Conservation (phyloP, 1,284 basidiomycete species). For the Apiotrichum sp. region DNA sequence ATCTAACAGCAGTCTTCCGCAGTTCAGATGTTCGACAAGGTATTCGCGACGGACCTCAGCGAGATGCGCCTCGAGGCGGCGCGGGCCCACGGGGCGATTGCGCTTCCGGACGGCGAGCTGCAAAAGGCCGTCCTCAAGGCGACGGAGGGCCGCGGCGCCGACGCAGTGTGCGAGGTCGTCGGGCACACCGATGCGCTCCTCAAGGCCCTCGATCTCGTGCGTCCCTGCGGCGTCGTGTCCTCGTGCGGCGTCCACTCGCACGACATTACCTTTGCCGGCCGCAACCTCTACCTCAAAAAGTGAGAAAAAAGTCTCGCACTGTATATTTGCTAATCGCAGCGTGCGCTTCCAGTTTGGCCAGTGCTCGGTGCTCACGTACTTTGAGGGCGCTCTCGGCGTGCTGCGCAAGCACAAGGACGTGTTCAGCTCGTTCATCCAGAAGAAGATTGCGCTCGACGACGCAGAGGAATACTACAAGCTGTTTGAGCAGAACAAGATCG, state of each 20-base stretch:
- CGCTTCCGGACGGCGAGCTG: conserved; percentile 29
- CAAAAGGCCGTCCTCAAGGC: conserved; percentile 22
- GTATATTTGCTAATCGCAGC: background rate
- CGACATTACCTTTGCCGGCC: conserved; percentile 35
- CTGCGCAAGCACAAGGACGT: conserved; percentile 47
- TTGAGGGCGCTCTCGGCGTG: conserved; percentile 65
- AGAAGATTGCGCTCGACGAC: conserved; percentile 34
- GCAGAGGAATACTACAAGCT: conserved; percentile 41
- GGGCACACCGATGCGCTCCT: conserved; percentile 65
- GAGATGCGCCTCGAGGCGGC: conserved; percentile 23
- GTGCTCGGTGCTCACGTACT: conserved; percentile 76
- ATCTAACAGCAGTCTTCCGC: conserved; percentile 29
- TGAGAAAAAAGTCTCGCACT: background rate
- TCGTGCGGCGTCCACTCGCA: conserved; percentile 62
- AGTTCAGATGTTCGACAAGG: conserved; percentile 38
- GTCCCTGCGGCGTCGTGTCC: conserved; percentile 70
- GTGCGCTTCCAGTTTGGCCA: conserved; percentile 54
- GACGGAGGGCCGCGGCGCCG: conserved; percentile 47
- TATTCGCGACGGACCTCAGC: conserved; percentile 33
- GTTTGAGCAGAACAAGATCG: conserved; percentile 40
- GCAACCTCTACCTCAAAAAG: conserved; percentile 67
- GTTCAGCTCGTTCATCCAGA: conserved; percentile 38
- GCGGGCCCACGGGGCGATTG: conserved; percentile 42
- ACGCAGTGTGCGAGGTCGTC: conserved; percentile 59
- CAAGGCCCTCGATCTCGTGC: conserved; percentile 68